A percentile compares a stretch with the other conserved stretches of the same genome.
Evolutionary conservation across 768 basidiomycete genomes (phyloP).

Genomic region (Fomitopsis pulvina): DNA sequence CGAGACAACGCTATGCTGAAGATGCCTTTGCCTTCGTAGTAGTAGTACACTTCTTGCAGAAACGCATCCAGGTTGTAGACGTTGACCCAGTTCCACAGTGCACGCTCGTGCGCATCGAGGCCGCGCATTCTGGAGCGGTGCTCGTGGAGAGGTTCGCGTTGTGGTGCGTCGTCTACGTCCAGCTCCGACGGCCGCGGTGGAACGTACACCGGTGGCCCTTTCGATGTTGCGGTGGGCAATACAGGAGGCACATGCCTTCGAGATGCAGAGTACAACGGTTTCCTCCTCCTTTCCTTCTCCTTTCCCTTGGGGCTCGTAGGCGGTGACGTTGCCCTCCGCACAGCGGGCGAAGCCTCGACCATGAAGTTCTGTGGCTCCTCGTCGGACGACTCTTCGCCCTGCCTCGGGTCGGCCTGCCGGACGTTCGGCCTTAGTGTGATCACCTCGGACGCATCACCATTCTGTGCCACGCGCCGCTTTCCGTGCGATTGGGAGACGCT

Average conservation of each 20-base stretch:
- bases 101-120: constrained; percentile 80
- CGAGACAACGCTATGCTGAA: constrained; percentile 90
- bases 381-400: constrained; percentile 61
- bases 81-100: constrained; percentile 99
- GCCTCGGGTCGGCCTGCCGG: constrained; percentile 54
- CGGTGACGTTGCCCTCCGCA: constrained; percentile 19
- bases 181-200: constrained; percentile 65
- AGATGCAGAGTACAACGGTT: constrained; percentile 42
- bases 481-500: constrained; percentile 29
- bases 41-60: constrained; percentile 90
- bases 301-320: constrained; percentile 26
- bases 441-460: constrained; percentile 48
- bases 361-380: constrained; percentile 85
- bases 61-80: constrained; percentile 96
- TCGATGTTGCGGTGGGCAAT: constrained; percentile 28
- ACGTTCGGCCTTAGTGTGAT: constrained; percentile 64
- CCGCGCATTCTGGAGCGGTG: constrained; percentile 49
- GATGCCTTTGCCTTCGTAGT: constrained; percentile 96
- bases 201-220: constrained; percentile 34
- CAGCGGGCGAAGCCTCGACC: constrained; percentile 54
- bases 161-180: constrained; percentile 30
- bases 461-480: constrained; percentile 54
- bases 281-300: constrained; percentile 27
- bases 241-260: constrained; percentile 34
- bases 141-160: constrained; percentile 15